Conservation (phyloP, 306 rosid genomes). For the Trifolium subterraneum region DNA sequence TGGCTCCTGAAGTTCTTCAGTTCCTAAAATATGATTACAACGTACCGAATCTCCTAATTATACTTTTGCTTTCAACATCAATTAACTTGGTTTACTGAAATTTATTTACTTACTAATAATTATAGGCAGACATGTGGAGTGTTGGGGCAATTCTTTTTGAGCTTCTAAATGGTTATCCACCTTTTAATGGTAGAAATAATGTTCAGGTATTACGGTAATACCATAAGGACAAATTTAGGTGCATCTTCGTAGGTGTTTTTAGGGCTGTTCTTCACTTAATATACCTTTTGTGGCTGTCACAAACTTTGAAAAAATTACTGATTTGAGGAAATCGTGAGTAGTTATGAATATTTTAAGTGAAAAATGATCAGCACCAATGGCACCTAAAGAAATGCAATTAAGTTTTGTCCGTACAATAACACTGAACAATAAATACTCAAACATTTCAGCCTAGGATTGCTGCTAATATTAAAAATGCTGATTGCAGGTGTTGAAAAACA, state of each 20-base stretch:
- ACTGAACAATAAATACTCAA: background rate
- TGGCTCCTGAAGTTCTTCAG: slow-evolving; percentile 79
- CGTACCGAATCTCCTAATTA: slow-evolving; percentile 41
- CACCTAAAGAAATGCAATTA: too few species aligned
- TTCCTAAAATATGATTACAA: slow-evolving; percentile 62
- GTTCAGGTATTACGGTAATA: slow-evolving; percentile 55
- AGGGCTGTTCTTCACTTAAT: too few species aligned
- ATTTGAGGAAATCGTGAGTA: too few species aligned
- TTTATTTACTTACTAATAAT: slow-evolving; percentile 5
- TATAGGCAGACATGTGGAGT: slow-evolving; percentile 78
- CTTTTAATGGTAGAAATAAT: slow-evolving; percentile 64
- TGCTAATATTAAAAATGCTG: slow-evolving; percentile 17
- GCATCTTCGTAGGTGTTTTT: too few species aligned
- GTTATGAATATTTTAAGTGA: too few species aligned
- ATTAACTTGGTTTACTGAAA: slow-evolving; percentile 14
- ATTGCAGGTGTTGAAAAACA: slow-evolving; percentile 61
- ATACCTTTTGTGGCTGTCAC: too few species aligned
- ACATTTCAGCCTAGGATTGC: background rate
- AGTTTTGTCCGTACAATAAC: background rate
- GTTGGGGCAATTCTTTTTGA: slow-evolving; percentile 72
- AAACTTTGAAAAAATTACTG: too few species aligned
- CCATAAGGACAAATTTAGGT: background rate
- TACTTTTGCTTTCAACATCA: background rate
- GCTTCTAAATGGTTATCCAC: slow-evolving; percentile 74
- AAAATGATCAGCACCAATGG: too few species aligned